Base-by-base conservation (phyloP, 148 eudicot species). In the Fagopyrum tataricum region DNA sequence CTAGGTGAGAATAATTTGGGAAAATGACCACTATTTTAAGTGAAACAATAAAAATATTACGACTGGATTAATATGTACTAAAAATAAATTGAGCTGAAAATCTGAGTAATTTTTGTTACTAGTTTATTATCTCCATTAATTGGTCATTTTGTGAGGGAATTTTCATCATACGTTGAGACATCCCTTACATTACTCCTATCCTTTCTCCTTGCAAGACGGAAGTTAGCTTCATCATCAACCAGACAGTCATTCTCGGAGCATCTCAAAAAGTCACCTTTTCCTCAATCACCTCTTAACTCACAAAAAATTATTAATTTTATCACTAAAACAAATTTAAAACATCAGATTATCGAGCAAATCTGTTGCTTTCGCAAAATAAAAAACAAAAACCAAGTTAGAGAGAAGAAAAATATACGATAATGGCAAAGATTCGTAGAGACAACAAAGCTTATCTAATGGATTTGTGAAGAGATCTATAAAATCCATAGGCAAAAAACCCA, bases 121-220 rank as follows among this genome's bases (percentile, higher is more conserved):
- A 31, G 37, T 31, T 31, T 31, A 31, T 31, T 31, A 31, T 3
- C 37, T 1, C 37, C 37, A 31, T 31, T 31, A 31, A 31, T 31
- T 31, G 37, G 37, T 31, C 37, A 31, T 31, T 31, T 31, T 31
- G 37, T 31, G 37, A 31, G 37, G 37, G 2, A 31, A 31, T 31
- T 21, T 47, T 24, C 40, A 53, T 15, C 41, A 31, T 5, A 49
- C 40, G 44, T 42, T 31, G 14, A 39, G 79, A 82, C 79, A 82
- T 81, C 82, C 80, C 75, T 76, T 69, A 67, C 47, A 75, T 80
- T 73, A 61, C 71, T 68, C 72, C 68, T 73, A 69, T 72, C 73
- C 79, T 75, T 70, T 74, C 76, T 53, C 78, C 69, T 64, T 64
- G 18, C 18, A 64, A 31, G 20, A 43, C 69, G 69, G 69, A 64